Evolutionary conservation across 129 eudicot species (phyloP).

Genomic region (Cynara cardunculus): DNA sequence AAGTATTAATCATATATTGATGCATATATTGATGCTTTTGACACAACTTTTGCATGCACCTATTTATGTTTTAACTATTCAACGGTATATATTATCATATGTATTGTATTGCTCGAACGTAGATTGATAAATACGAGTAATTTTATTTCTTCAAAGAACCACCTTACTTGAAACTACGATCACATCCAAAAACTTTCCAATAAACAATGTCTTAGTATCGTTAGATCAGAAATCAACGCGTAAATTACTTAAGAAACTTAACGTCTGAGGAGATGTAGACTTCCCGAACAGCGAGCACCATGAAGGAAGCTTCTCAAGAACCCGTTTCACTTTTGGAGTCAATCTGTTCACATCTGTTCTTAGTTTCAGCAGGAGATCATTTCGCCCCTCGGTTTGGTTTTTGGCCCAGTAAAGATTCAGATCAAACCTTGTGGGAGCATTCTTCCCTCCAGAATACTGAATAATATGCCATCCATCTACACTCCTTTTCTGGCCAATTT

Average conservation of each 20-base stretch:
- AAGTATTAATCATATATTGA: no score
- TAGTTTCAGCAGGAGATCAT: constrained; percentile 43
- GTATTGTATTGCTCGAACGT: no score
- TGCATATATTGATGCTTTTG: background rate
- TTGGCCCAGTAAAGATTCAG: constrained; percentile 65
- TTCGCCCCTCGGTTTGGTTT: constrained; percentile 19
- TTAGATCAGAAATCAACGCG: constrained; percentile 40
- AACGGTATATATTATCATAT: no score
- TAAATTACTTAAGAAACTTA: constrained; percentile 57
- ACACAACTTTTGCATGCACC: background rate
- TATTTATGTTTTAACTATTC: no score
- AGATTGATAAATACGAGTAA: no score
- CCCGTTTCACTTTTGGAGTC: constrained; percentile 57
- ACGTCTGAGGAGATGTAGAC: constrained; percentile 76
- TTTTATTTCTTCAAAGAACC: background rate
- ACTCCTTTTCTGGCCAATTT: constrained; percentile 50
- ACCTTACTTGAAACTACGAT: constrained; percentile 22
- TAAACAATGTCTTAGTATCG: background rate
- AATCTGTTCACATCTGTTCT: constrained; percentile 71
- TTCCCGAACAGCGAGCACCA: constrained; percentile 94
- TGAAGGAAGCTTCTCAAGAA: constrained; percentile 71
- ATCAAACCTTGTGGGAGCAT: constrained; percentile 67
- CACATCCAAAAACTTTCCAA: background rate
- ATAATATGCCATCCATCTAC: constrained; percentile 87
- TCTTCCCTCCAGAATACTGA: constrained; percentile 90